Evolutionary conservation across 75 land plant genomes (phyloP), one percentile per base, ranked within the genome.

Genomic region (Picea glauca): DNA sequence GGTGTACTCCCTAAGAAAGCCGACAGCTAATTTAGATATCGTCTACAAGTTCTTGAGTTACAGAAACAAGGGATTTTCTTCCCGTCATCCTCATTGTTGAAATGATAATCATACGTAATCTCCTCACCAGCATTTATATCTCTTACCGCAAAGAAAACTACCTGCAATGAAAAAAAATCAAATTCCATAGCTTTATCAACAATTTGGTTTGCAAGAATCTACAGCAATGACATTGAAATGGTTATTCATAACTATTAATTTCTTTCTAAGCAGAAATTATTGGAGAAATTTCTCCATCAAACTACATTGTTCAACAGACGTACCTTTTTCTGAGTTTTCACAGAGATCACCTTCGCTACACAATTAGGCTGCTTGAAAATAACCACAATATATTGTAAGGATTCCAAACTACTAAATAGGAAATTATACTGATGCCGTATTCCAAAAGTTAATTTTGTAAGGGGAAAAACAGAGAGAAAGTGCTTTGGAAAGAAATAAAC

Each of bases 51-150:
- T 75, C 80, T 83, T 6, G 95, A 87, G 17, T 86, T 92, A 80
- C 95, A 93, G 73, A 87, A 91, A 77, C 95, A 93, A 18, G 91
- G 93, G 18, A 93, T 89, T 74, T 92, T 92, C 66, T 89, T 86
- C 61, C 89, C 93, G 76, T 89, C 93, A 68, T 91, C 91, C 76
- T 93, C 95, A 75, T 81, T 87, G 77, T 93, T 91, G 67, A 93
- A 89, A 78, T 93, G 87, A 82, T 93, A 93, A 74, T 93, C 95
- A 84, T 93, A 93, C 0, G 95, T 93, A 56, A 93, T 89, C 85
- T 93, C 95, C 77, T 93, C 95, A 13, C 95, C 93, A 13, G 95
- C 91, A 65, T 84, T 80, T 57, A 93, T 93, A 63, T 91, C 93
- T 76, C 93, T 85, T 72, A 91, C 89, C 11, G 95, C 95, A 79